A percentile compares a stretch with the other conserved stretches of the same genome.
phyloP scores from a whole-genome alignment of 768 basidiomycete species.

The Xerocomellus amylosporus region DNA sequence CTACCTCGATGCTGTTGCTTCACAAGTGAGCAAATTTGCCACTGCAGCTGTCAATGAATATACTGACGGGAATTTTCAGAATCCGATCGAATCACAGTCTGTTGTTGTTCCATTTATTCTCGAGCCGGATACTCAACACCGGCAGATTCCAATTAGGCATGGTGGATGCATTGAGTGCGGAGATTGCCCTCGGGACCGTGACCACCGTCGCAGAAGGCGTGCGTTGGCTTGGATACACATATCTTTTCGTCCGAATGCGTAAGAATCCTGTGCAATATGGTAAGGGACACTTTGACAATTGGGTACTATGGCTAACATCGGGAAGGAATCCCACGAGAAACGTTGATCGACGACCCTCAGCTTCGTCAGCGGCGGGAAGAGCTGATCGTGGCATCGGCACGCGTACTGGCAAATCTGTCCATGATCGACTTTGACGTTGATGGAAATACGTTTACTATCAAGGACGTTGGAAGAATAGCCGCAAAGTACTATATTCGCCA shows the following conservation, averaged over 20 bases:
- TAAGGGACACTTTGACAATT: conserved; percentile 26
- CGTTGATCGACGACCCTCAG: conserved; percentile 65
- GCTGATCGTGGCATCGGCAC: conserved; percentile 65
- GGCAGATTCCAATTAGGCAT: conserved; percentile 77
- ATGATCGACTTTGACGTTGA: conserved; percentile 80
- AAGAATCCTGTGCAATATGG: conserved; percentile 89
- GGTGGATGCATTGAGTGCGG: conserved; percentile 90
- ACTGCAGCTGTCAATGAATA: background rate
- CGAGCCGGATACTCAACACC: conserved; percentile 1
- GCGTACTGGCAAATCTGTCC: conserved; percentile 58
- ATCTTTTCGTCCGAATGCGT: conserved; percentile 91
- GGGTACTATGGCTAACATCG: background rate
- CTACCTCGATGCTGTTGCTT: conserved; percentile 83
- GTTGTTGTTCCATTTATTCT: conserved; percentile 19
- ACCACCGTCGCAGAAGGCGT: conserved; percentile 82
- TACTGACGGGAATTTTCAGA: conserved; percentile 41
- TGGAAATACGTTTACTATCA: conserved; percentile 61
- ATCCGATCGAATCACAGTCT: conserved; percentile 94
- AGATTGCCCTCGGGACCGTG: conserved; percentile 93
- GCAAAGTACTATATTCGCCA: conserved; percentile 94
- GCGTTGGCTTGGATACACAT: conserved; percentile 96
- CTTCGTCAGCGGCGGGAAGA: conserved; percentile 67
- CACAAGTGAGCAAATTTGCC: conserved; percentile 55
- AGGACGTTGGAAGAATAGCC: conserved; percentile 94
- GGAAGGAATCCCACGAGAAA: conserved; percentile 71